Conservation (phyloP, 495 filamentous ascomycete species). For the Aspergillus conjunctus region DNA sequence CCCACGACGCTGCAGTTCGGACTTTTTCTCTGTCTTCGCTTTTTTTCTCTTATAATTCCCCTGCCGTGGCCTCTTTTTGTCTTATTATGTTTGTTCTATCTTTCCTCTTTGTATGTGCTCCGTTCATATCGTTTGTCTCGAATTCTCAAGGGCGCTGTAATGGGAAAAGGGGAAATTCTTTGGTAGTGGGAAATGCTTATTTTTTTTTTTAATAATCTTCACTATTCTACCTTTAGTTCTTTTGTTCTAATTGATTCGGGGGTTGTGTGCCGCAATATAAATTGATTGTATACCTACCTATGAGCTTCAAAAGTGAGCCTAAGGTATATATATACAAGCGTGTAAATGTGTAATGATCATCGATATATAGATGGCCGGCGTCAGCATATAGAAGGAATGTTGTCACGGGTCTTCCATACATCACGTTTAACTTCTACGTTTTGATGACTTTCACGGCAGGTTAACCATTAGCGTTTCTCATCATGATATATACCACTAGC, state of each 20-base stretch:
- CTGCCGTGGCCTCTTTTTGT: slow-evolving; percentile 8
- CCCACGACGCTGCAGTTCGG: slow-evolving; percentile 32
- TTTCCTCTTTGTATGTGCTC: slow-evolving; percentile 29
- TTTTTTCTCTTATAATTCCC: not conserved
- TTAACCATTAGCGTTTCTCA: no score
- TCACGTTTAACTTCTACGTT: no score
- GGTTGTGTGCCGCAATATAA: not conserved
- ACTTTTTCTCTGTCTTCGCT: slow-evolving; percentile 9
- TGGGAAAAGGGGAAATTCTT: slow-evolving; percentile 47
- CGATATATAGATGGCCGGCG: no score
- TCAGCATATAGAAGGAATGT: no score
- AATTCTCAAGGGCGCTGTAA: slow-evolving; percentile 49
- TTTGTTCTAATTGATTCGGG: not conserved
- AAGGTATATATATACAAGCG: no score
- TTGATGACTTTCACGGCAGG: no score
- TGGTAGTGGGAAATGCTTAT: slow-evolving; percentile 43
- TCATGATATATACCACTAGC: no score
- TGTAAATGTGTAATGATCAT: no score
- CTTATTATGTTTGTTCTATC: slow-evolving; percentile 15
- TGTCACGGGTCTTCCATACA: no score
- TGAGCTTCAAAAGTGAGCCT: not conserved
- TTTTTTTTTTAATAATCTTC: slow-evolving; percentile 18
- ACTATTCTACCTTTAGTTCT: slow-evolving; percentile 12
- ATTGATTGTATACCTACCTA: not conserved
- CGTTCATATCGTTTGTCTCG: slow-evolving; percentile 28